A percentile compares a stretch with the other conserved stretches of the same genome.
phyloP scores from a whole-genome alignment of 306 rosid genomes.

The Rosa persica region DNA sequence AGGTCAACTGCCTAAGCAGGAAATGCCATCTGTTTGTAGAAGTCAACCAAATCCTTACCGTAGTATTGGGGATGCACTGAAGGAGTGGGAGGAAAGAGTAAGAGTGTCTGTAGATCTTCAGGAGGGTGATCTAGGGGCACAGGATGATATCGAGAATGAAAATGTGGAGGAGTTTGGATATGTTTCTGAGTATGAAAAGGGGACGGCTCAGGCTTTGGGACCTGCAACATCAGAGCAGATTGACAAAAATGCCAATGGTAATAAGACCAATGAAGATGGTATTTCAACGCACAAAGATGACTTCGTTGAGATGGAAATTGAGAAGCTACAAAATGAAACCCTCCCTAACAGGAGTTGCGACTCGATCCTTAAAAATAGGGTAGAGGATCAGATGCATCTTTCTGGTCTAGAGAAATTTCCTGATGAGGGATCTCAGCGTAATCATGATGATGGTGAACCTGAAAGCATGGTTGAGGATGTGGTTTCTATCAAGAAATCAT shows the following conservation, averaged over 20 bases:
- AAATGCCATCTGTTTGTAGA: constrained; percentile 47
- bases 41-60: constrained; percentile 73
- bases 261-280: constrained; percentile 41
- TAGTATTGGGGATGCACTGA: constrained; percentile 66
- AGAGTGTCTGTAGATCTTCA: constrained; percentile 61
- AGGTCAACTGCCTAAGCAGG: constrained; percentile 37
- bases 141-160: constrained; percentile 56
- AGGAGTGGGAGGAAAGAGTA: constrained; percentile 72
- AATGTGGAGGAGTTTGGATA: constrained; percentile 84
- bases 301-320: constrained; percentile 41
- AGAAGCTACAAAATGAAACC: constrained; percentile 48
- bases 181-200: constrained; percentile 72
- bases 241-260: constrained; percentile 44
- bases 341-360: constrained; percentile 36
- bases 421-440: constrained; percentile 42
- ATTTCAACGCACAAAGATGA: constrained; percentile 37
- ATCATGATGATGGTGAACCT: constrained; percentile 27
- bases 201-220: constrained; percentile 87
- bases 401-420: constrained; percentile 38
- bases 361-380: constrained; percentile 36
- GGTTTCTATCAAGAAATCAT: constrained; percentile 59
- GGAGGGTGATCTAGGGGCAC: constrained; percentile 40
- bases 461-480: constrained; percentile 45
- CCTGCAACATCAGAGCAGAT: constrained; percentile 83
- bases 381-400: constrained; percentile 40